Evolutionary conservation across 345 rosid genomes (phyloP).

Genomic region (Populus pruinosa): DNA sequence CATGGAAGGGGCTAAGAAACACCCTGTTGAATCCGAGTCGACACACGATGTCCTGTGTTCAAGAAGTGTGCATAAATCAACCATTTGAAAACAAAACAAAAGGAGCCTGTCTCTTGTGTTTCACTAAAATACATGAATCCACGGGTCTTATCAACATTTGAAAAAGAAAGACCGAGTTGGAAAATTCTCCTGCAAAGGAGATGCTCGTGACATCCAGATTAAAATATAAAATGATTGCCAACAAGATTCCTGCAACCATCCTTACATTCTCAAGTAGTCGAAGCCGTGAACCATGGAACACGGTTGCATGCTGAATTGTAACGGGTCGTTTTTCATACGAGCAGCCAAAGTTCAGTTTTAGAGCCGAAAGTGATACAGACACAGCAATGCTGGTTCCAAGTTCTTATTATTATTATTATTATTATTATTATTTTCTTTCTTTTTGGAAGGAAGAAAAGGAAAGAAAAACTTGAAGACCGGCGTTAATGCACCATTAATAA

Average conservation of each 20-base stretch:
- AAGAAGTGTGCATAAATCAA: no score
- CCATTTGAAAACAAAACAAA: no score
- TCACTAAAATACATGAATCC: no score
- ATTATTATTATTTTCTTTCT: not conserved
- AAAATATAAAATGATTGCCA: not conserved
- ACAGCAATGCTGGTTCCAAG: not conserved
- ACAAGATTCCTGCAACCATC: not conserved
- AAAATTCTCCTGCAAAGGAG: not conserved
- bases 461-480: not conserved
- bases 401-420: not conserved
- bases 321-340: not conserved
- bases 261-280: not conserved
- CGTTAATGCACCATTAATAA: not conserved
- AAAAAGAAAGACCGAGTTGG: no score
- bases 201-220: not conserved
- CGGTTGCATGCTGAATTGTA: not conserved
- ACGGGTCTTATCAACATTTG: not conserved
- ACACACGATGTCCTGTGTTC: no score
- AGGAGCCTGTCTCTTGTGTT: no score
- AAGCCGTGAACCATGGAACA: not conserved
- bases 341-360: not conserved
- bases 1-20: no score
- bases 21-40: no score
- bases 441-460: no score
- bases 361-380: no score